phyloP scores from a whole-genome alignment of 257 asterid species.

The Hygrophila difformis region DNA sequence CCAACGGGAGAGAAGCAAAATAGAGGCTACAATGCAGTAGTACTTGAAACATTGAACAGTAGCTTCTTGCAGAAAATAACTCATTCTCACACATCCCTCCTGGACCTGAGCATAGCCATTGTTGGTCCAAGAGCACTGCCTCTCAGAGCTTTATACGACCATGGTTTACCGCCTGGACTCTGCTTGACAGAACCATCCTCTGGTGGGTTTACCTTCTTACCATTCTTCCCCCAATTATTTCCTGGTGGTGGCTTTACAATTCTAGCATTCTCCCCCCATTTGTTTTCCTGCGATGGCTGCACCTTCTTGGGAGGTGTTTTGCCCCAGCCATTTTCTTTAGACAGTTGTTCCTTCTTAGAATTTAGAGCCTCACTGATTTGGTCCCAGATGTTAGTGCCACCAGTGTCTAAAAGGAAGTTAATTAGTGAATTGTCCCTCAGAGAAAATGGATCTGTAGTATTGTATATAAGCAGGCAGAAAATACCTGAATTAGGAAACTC shows the following conservation, averaged over 20 bases:
- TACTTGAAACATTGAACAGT: neutral
- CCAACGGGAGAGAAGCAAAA: neutral
- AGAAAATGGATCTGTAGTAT: constrained; percentile 9
- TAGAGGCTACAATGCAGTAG: neutral
- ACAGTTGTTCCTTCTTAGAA: constrained; percentile 54
- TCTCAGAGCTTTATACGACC: constrained; percentile 56
- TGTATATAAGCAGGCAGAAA: neutral
- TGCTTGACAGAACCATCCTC: constrained; percentile 29
- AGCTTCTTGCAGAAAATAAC: neutral
- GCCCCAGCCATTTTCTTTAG: constrained; percentile 36
- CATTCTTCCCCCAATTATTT: constrained; percentile 22
- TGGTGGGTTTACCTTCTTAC: constrained; percentile 30
- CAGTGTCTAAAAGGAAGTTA: constrained; percentile 28
- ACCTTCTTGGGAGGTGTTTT: constrained; percentile 29
- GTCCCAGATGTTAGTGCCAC: constrained; percentile 52
- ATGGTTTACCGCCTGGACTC: constrained; percentile 29
- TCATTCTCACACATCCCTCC: constrained; percentile 26
- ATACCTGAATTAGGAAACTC: constrained; percentile 25
- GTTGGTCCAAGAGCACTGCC: constrained; percentile 71
- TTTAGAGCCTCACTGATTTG: constrained; percentile 45
- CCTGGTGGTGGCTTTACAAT: constrained; percentile 27
- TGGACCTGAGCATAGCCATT: constrained; percentile 62
- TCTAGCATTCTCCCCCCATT: constrained; percentile 37
- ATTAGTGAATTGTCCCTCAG: constrained; percentile 3
- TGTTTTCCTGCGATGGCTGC: constrained; percentile 18